phyloP scores from a whole-genome alignment of 352 stramenopile species.

The Globisporangium cystogenes region DNA sequence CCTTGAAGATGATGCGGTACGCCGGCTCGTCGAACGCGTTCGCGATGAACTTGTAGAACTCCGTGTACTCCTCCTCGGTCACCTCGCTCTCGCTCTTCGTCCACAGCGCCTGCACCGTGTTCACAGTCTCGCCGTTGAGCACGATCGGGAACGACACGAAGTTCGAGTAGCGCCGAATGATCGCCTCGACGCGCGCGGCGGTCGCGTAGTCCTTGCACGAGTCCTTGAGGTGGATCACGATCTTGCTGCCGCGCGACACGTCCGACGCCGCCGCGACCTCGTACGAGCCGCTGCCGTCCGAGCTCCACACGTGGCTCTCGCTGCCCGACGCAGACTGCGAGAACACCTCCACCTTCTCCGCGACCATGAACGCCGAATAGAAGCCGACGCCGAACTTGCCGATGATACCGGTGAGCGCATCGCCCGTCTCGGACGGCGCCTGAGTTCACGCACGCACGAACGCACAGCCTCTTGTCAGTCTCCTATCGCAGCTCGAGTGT shows the following conservation, averaged over 20 bases:
- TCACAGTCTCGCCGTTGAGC: conserved; percentile 96
- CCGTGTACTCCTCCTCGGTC: conserved; percentile 95
- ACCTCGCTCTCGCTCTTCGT: conserved; percentile 94
- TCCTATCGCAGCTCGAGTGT: neutral
- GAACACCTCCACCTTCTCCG: conserved; percentile 93
- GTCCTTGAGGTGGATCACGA: conserved; percentile 98
- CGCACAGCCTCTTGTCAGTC: neutral
- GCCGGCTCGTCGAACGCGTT: conserved; percentile 94
- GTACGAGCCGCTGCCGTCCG: conserved; percentile 80
- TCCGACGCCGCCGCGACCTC: conserved; percentile 64
- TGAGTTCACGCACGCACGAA: conserved; percentile 1
- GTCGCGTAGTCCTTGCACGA: conserved; percentile 94
- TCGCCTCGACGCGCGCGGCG: conserved; percentile 89
- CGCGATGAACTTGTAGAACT: conserved; percentile 97
- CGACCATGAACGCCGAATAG: conserved; percentile 99
- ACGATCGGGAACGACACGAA: conserved; percentile 99
- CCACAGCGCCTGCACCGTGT: conserved; percentile 99
- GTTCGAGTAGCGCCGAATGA: conserved; percentile 99
- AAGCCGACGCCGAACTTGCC: conserved; percentile 99
- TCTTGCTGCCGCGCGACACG: conserved; percentile 91
- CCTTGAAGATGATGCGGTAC: conserved; percentile 95
- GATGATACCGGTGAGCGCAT: conserved; percentile 93
- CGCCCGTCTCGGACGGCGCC: conserved; percentile 48
- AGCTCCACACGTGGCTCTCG: conserved; percentile 63
- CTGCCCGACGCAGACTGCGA: conserved; percentile 67